These are phyloP conservation scores for Gossypium arboreum DNA, from an alignment of 345 rosid genomes.

Conservation along the genomic window DNA sequence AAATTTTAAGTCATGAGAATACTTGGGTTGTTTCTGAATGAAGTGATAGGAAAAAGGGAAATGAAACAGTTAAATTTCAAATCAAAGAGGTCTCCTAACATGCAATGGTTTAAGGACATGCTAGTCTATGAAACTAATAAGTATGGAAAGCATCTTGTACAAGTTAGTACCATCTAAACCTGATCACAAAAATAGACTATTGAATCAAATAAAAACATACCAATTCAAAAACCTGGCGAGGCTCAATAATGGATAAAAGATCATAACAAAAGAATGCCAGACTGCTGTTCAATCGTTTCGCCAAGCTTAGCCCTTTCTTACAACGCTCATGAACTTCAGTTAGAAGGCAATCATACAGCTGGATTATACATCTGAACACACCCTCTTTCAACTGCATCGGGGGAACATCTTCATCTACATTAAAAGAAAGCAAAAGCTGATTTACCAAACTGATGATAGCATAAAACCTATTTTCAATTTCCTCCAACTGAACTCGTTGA, in stretches of 20 bases:
- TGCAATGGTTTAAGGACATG: not conserved
- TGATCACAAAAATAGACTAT: not conserved
- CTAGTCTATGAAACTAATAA: slow-evolving; percentile 9
- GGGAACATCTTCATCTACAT: slow-evolving; percentile 92
- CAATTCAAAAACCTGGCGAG: slow-evolving; percentile 96
- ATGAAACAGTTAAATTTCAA: not conserved
- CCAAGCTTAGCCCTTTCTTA: slow-evolving; percentile 94
- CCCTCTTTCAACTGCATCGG: slow-evolving; percentile 97
- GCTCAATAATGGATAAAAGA: slow-evolving; percentile 88
- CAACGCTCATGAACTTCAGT: slow-evolving; percentile 99
- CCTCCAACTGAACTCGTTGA: not conserved
- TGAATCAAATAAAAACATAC: slow-evolving; percentile 39
- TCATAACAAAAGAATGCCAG: slow-evolving; percentile 98
- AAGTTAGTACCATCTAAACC: not conserved
- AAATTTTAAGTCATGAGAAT: not conserved
- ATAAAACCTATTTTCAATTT: not conserved
- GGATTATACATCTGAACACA: slow-evolving; percentile 86
- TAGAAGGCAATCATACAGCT: slow-evolving; percentile 90
- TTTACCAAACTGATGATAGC: not conserved
- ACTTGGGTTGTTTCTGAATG: not conserved
- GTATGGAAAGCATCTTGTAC: slow-evolving; percentile 14
- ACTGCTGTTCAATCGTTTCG: slow-evolving; percentile 93
- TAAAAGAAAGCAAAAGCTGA: slow-evolving; percentile 7
- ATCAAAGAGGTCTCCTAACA: not conserved
- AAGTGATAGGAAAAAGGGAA: not conserved